Conservation (phyloP, 352 stramenopile species). For the Phytopythium sindhum region DNA sequence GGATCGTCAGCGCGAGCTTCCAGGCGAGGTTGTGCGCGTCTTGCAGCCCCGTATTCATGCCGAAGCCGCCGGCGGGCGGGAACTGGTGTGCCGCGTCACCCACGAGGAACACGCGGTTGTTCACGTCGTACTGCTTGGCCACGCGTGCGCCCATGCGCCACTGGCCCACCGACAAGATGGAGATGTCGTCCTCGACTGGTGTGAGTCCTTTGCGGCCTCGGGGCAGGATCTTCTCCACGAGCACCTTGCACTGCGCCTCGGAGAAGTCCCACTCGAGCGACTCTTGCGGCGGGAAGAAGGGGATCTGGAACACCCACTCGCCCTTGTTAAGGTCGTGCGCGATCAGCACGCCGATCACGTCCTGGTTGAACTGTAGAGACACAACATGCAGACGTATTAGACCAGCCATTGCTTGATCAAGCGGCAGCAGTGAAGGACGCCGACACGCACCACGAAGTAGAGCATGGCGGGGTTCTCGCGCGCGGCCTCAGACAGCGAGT, state of each 20-base stretch:
- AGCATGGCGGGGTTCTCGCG: constrained; percentile 89
- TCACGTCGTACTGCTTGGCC: constrained; percentile 79
- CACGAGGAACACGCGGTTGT: constrained; percentile 80
- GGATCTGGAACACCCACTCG: constrained; percentile 92
- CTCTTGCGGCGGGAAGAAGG: constrained; percentile 89
- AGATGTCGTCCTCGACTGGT: constrained; percentile 50
- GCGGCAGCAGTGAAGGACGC: neutral
- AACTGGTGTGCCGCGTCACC: constrained; percentile 93
- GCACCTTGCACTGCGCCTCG: constrained; percentile 42
- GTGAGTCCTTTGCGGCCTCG: constrained; percentile 6
- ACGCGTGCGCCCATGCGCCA: constrained; percentile 94
- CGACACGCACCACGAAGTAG: constrained; percentile 82
- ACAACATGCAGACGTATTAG: neutral
- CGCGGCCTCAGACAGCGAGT: constrained; percentile 46
- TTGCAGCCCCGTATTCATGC: constrained; percentile 92
- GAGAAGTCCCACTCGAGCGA: constrained; percentile 65
- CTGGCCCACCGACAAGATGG: constrained; percentile 80
- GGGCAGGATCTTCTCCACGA: constrained; percentile 51
- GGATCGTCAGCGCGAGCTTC: constrained; percentile 82
- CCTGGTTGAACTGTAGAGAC: constrained; percentile 57
- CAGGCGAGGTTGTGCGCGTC: constrained; percentile 92
- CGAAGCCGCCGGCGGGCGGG: constrained; percentile 89
- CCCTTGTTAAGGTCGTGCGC: constrained; percentile 87
- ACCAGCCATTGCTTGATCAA: no score
- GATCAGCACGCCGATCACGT: constrained; percentile 90